Conservation (phyloP, 441 rosid genomes). For the Sinapis alba region DNA sequence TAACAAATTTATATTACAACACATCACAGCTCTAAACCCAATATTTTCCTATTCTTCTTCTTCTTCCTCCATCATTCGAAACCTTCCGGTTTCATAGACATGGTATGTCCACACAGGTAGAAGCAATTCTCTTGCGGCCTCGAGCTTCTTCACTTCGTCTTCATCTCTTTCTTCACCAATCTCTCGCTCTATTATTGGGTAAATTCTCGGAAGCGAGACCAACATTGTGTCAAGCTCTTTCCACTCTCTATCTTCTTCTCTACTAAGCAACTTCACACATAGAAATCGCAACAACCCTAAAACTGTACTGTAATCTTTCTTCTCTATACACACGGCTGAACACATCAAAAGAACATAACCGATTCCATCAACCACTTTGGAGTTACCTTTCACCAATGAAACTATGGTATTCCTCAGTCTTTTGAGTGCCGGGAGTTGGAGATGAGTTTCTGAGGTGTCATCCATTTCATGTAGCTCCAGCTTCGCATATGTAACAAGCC, state of each 20-base stretch:
- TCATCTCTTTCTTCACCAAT: too few species aligned
- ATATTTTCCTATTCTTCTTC: constrained; percentile 16
- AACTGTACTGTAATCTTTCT: constrained; percentile 55
- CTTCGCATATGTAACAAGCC: constrained; percentile 66
- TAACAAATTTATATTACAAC: background rate
- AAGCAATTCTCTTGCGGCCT: constrained; percentile 59
- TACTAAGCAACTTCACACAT: constrained; percentile 35
- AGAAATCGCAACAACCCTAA: constrained; percentile 64
- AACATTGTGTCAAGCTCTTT: constrained; percentile 68
- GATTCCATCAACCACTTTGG: constrained; percentile 56
- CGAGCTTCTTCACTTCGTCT: too few species aligned
- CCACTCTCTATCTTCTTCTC: constrained; percentile 65
- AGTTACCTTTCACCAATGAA: constrained; percentile 50
- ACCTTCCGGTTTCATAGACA: constrained; percentile 77
- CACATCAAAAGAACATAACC: constrained; percentile 57
- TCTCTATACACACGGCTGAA: constrained; percentile 57
- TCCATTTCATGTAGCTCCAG: constrained; percentile 51
- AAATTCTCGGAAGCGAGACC: constrained; percentile 62
- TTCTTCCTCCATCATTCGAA: constrained; percentile 59
- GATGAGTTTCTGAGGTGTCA: constrained; percentile 34
- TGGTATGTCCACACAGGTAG: constrained; percentile 91
- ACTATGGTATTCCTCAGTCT: constrained; percentile 48
- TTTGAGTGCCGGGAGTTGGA: constrained; percentile 48
- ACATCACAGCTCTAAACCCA: background rate
- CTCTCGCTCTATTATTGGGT: constrained; percentile 49